These are phyloP conservation scores for Xylaria castorea DNA, from an alignment of 495 filamentous ascomycete genomes.

Conservation along the genomic window DNA sequence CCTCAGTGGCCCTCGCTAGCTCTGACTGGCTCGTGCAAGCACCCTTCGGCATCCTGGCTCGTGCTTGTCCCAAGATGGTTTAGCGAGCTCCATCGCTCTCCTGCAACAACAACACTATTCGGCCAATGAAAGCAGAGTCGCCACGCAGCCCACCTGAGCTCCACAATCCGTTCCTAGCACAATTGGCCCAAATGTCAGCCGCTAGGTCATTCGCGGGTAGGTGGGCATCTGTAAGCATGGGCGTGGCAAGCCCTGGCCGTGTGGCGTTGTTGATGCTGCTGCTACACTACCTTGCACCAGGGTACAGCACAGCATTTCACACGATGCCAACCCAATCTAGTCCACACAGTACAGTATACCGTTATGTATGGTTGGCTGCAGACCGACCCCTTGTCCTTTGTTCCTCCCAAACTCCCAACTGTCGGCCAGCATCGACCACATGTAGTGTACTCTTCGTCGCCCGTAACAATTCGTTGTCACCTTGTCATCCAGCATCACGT, in stretches of 20 bases:
- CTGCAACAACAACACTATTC: constrained; percentile 25
- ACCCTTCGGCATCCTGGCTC: constrained; percentile 22
- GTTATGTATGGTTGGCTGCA: constrained; percentile 15
- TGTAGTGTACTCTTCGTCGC: constrained; percentile 17
- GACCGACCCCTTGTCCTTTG: constrained; percentile 25
- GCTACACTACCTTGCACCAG: constrained; percentile 12
- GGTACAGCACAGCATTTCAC: constrained; percentile 4
- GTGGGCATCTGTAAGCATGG: constrained; percentile 13
- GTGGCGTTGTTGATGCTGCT: constrained; percentile 25
- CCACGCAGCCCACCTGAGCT: constrained; percentile 15
- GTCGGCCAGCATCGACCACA: constrained; percentile 3
- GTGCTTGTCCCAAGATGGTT: constrained; percentile 2
- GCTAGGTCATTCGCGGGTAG: constrained; percentile 24
- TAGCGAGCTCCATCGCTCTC: constrained; percentile 8
- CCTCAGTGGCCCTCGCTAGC: constrained; percentile 25
- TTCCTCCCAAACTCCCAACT: constrained; percentile 10
- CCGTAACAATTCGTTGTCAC: constrained; percentile 15
- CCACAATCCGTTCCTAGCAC: not conserved
- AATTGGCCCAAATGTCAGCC: constrained; percentile 17
- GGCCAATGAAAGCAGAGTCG: constrained; percentile 20
- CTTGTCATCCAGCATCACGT: constrained; percentile 7
- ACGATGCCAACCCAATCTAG: not conserved
- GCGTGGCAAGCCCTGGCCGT: constrained; percentile 30
- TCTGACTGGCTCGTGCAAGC: constrained; percentile 20
- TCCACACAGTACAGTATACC: constrained; percentile 20